These are phyloP conservation scores for Leccinum subatratum DNA, from an alignment of 1,284 basidiomycete species.

Conservation along the genomic window DNA sequence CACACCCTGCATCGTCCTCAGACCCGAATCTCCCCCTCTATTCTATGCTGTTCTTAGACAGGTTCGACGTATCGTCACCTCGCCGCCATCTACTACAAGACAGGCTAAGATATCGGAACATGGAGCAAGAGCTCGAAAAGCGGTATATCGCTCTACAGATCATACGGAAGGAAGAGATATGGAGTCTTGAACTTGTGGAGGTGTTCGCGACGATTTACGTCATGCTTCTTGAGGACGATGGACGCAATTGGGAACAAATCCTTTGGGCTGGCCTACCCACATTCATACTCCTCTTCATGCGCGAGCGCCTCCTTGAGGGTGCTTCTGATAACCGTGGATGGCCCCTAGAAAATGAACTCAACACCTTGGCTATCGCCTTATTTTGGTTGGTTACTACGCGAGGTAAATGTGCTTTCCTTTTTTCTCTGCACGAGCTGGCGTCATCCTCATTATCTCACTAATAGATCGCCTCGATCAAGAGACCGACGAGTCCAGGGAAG, in stretches of 20 bases:
- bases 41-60: conserved; percentile 35
- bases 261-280: conserved; percentile 39
- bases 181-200: conserved; percentile 36
- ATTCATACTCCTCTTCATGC: conserved; percentile 41
- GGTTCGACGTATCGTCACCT: conserved; percentile 41
- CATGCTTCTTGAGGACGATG: conserved; percentile 58
- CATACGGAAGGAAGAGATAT: conserved; percentile 35
- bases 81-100: conserved; percentile 32
- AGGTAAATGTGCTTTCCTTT: conserved; percentile 13
- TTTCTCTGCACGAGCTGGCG: not conserved
- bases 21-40: conserved; percentile 33
- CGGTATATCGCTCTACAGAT: conserved; percentile 42
- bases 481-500: conserved; percentile 31
- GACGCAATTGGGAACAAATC: conserved; percentile 53
- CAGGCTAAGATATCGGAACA: conserved; percentile 21
- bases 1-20: conserved; percentile 25
- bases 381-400: conserved; percentile 44
- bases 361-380: conserved; percentile 43
- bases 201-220: conserved; percentile 56
- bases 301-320: conserved; percentile 37
- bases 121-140: conserved; percentile 38
- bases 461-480: conserved; percentile 38
- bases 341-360: conserved; percentile 45
- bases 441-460: conserved; percentile 6
- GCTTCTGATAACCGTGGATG: conserved; percentile 39